A percentile compares a stretch with the other conserved stretches of the same genome.
Conservation (phyloP, 2,329 filamentous ascomycete species). For the Boeremia lycopersici region DNA sequence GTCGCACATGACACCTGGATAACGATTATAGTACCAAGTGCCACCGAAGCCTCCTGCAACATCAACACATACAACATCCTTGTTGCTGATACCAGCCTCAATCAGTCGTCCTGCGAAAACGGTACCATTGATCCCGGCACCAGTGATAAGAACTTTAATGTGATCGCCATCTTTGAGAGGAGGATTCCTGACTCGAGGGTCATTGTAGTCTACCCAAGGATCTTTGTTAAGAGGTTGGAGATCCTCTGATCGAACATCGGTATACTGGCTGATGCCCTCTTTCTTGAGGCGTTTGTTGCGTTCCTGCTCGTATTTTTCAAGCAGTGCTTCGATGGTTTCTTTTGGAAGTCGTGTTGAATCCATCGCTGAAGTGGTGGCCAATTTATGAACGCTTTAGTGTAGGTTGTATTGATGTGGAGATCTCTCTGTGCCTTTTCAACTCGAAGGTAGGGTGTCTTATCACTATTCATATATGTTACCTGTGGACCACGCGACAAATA, state of each 20-base stretch:
- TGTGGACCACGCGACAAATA: too few relatives aligned
- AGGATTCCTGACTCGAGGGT: background rate
- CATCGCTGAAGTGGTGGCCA: too few relatives aligned
- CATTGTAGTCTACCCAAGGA: slow-evolving; percentile 1
- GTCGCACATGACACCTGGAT: slow-evolving; percentile 60
- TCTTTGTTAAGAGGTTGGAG: background rate
- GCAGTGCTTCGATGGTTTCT: background rate
- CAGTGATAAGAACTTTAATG: slow-evolving; percentile 31
- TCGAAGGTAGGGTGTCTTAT: too few relatives aligned
- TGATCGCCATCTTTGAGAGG: background rate
- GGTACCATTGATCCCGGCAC: slow-evolving; percentile 48
- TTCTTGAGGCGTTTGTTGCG: background rate
- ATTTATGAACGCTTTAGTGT: too few relatives aligned
- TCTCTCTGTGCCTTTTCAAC: too few relatives aligned
- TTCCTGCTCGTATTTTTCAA: background rate
- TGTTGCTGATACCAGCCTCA: slow-evolving; percentile 37
- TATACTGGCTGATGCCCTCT: background rate
- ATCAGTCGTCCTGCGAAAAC: slow-evolving; percentile 47
- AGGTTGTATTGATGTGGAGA: too few relatives aligned
- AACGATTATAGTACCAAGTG: slow-evolving; percentile 55
- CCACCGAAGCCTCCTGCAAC: slow-evolving; percentile 53
- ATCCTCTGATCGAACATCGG: background rate
- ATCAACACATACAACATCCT: slow-evolving; percentile 49
- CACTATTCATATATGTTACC: too few relatives aligned
- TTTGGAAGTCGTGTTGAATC: too few relatives aligned